Conservation (phyloP, 176 grass and related monocot species). For the Triticum urartu region DNA sequence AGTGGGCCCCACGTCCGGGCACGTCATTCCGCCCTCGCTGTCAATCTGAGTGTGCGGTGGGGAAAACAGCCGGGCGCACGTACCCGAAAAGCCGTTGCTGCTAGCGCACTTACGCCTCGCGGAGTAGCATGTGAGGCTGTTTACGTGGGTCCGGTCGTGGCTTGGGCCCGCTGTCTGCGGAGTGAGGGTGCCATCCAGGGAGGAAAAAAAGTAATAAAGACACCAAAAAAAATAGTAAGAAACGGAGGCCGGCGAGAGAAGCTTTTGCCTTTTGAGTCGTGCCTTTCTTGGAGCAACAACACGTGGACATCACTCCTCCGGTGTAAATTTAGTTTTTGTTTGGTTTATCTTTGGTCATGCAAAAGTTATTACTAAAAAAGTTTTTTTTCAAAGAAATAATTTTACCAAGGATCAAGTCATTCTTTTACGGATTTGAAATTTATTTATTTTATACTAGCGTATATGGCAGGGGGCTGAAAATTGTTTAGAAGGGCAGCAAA, state of each 20-base stretch:
- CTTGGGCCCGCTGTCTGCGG: background rate
- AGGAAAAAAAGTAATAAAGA: background rate
- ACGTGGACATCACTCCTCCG: constrained; percentile 1
- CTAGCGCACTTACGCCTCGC: background rate
- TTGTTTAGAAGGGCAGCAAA: background rate
- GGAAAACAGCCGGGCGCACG: background rate
- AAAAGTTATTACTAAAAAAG: background rate
- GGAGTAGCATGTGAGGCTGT: background rate
- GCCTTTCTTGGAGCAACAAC: constrained; percentile 18
- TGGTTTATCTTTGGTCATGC: background rate
- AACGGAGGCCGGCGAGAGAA: constrained; percentile 10
- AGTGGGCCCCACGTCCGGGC: background rate
- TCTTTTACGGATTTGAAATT: background rate
- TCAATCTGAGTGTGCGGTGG: background rate
- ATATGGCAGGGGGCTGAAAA: background rate
- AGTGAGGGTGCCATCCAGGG: background rate
- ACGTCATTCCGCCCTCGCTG: constrained; percentile 11
- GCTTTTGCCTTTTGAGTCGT: constrained; percentile 34
- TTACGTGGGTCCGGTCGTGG: accelerated
- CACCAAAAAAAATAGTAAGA: background rate
- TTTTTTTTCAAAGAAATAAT: background rate
- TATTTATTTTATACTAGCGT: background rate
- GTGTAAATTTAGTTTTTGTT: background rate
- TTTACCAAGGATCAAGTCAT: background rate
- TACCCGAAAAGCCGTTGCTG: background rate